Evolutionary conservation across 331 rosid genomes (phyloP).

Genomic region (Rosa hybrid): DNA sequence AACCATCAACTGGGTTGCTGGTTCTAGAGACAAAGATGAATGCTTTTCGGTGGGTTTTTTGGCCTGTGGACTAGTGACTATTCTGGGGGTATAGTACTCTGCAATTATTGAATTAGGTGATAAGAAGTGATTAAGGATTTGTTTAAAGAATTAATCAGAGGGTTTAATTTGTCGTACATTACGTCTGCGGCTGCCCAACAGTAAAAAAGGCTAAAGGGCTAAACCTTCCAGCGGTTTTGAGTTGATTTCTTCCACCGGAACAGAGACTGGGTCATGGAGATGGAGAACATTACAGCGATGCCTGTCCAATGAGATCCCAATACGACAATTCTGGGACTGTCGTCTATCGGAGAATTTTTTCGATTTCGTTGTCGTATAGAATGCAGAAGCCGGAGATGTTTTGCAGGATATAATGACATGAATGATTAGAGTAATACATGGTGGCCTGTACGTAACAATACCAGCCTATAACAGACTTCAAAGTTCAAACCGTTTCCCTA

Average conservation of each 20-base stretch:
- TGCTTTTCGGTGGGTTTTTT: not conserved
- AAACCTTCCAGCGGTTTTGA: not conserved
- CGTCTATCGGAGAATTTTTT: not conserved
- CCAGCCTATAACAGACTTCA: not conserved
- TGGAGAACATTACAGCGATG: not conserved
- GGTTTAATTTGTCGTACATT: not conserved
- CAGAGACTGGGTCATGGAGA: not conserved
- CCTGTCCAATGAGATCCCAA: not conserved
- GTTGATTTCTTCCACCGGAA: not conserved
- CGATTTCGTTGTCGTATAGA: not conserved
- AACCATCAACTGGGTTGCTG: not conserved
- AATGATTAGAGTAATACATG: not conserved
- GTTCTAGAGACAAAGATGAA: not conserved
- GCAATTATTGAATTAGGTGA: not conserved
- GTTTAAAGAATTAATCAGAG: not conserved
- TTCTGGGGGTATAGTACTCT: not conserved
- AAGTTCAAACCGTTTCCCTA: too few species aligned
- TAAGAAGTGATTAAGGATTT: not conserved
- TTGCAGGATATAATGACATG: not conserved
- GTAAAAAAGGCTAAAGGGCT: not conserved
- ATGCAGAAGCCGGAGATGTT: not conserved
- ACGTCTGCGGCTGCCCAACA: not conserved
- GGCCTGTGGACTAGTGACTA: slow-evolving; percentile 4
- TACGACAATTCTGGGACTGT: not conserved
- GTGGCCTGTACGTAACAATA: too few species aligned